These are phyloP conservation scores for Aureobasidium sp. DNA, from an alignment of 2,329 filamentous ascomycete genomes.

Conservation along the genomic window DNA sequence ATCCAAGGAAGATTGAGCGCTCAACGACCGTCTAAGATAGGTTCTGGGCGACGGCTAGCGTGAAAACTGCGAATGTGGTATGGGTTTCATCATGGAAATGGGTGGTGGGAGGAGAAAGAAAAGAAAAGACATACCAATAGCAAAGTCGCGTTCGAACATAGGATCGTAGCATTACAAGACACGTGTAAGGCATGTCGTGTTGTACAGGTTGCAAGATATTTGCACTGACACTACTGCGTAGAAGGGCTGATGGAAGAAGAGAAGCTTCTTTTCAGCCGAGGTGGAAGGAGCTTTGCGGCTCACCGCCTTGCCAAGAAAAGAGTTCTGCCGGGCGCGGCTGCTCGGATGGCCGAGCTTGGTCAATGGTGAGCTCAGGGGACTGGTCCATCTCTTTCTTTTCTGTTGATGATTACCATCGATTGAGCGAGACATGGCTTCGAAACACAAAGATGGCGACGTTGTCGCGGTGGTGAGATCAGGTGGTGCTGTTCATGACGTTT, in stretches of 20 bases:
- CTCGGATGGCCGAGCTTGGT: not conserved
- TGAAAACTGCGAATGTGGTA: constrained; percentile 84
- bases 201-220: not conserved
- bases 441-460: constrained; percentile 56
- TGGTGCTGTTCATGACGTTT: not conserved
- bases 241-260: constrained; percentile 9
- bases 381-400: not conserved
- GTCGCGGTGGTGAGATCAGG: constrained; percentile 48
- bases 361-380: not conserved
- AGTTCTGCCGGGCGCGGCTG: not conserved
- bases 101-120: not conserved
- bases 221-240: not conserved
- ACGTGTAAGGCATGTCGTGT: no score
- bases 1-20: constrained; percentile 37
- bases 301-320: not conserved
- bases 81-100: constrained; percentile 62
- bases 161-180: no score
- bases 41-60: constrained; percentile 44
- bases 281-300: not conserved
- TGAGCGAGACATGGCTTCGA: constrained; percentile 47
- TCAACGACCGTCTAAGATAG: constrained; percentile 32
- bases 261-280: not conserved
- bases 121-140: not conserved
- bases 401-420: not conserved
- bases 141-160: not conserved